Evolutionary conservation across 2,329 filamentous ascomycete species (phyloP), one percentile per base, ranked within the genome.

Genomic region (Diaporthe australafricana): DNA sequence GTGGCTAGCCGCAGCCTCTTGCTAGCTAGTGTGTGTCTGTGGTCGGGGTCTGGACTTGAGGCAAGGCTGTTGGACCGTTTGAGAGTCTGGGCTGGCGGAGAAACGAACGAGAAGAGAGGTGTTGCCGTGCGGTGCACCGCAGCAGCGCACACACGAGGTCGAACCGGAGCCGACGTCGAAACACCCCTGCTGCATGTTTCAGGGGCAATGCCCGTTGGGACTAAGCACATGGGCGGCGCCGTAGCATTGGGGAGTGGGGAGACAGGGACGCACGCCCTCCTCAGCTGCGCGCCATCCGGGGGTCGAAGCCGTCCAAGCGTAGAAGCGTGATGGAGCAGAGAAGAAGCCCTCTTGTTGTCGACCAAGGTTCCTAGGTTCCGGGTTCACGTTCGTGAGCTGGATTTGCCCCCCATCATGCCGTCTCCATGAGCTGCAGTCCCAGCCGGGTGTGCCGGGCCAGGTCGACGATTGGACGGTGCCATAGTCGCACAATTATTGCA

Each of bases 191-290:
- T 40, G 16, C 55, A n/a, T 69, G 67, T 60, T 69, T 60, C 67
- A 60, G 67, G 67, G 67, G 53, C 67, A 42, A 69, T 69, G 67
- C 67, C 67, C 53, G 67, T 69, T 42, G 53, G 42, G 42, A 50
- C 38, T 57, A 53, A 45, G 38, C 35, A 53, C n/a, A 35, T 9
- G 63, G 52, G 8, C 57, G 40, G 25, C 40, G 57, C 57, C 60
- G 60, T 48, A 27, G 27, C 60, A 35, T 63, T 35, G 60, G 42
- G 3, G 42, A 48, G 60, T 63, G 60, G 42, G 42, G 45, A 32
- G 42, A 48, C 42, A 63, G 42, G 42, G 60, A 48, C 25, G 11
- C 57, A 25, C 22, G n/a, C 56, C 16, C 16, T 32, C 9, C 25
- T 42, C 27, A 45, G 38, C 27, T 68, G 52, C 22, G 45, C 53